Evolutionary conservation across 176 grass and related monocot species (phyloP).

Genomic region (Poa pratensis): DNA sequence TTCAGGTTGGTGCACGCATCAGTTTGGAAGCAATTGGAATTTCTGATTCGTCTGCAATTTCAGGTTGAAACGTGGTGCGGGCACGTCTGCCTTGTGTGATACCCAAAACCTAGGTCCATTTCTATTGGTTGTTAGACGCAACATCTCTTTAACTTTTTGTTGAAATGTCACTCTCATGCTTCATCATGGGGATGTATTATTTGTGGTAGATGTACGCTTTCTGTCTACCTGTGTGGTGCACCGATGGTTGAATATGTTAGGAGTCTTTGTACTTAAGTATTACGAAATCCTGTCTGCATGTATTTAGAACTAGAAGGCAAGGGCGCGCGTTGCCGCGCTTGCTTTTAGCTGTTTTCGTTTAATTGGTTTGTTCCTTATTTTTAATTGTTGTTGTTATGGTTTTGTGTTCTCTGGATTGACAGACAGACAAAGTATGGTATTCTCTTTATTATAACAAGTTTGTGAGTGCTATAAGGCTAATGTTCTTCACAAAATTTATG

Average conservation of each 20-base stretch:
- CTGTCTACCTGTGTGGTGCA: conserved; percentile 53
- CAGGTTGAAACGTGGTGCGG: conserved; percentile 42
- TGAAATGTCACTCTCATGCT: conserved; percentile 50
- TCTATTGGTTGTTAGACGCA: conserved; percentile 62
- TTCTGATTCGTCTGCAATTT: conserved; percentile 26
- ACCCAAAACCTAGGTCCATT: conserved; percentile 44
- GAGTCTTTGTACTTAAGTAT: conserved; percentile 24
- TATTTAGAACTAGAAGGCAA: too few relatives aligned
- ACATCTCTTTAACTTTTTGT: conserved; percentile 46
- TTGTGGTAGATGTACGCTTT: conserved; percentile 50
- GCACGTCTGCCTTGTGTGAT: conserved; percentile 33
- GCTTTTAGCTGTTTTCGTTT: too few relatives aligned
- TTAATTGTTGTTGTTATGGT: too few relatives aligned
- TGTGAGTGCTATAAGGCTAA: too few relatives aligned
- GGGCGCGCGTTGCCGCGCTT: too few relatives aligned
- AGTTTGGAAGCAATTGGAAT: conserved; percentile 37
- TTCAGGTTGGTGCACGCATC: conserved; percentile 17
- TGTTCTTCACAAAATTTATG: too few relatives aligned
- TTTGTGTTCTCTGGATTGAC: too few relatives aligned
- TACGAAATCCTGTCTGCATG: background rate
- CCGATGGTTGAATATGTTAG: conserved; percentile 40
- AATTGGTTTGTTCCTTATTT: too few relatives aligned
- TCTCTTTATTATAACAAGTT: too few relatives aligned
- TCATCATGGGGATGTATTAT: conserved; percentile 53
- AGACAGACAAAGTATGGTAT: too few relatives aligned